phyloP scores from a whole-genome alignment of 169 alveolate genomes.

The Plasmodium gonderi region DNA sequence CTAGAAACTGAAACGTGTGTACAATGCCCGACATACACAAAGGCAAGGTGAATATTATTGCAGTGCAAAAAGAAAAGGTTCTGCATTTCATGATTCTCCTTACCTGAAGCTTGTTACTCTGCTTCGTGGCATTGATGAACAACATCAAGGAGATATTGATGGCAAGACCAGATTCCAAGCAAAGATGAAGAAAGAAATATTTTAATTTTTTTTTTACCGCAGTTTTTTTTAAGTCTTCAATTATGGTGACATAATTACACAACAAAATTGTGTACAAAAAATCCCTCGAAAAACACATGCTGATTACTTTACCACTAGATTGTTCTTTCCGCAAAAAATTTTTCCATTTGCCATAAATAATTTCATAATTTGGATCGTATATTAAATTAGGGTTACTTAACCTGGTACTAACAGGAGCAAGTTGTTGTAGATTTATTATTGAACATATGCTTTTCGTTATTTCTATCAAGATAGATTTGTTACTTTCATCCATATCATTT shows the following conservation, averaged over 20 bases:
- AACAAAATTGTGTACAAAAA: slow-evolving; percentile 31
- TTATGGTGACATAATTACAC: slow-evolving; percentile 55
- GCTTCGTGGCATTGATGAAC: slow-evolving; percentile 46
- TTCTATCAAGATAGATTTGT: slow-evolving; percentile 28
- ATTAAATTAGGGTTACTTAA: slow-evolving; percentile 29
- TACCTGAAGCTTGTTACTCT: slow-evolving; percentile 58
- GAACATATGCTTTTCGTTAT: slow-evolving; percentile 64
- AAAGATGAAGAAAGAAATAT: slow-evolving; percentile 42
- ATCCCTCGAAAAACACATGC: slow-evolving; percentile 65
- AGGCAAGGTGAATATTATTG: too few species aligned
- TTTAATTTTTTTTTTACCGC: slow-evolving; percentile 65
- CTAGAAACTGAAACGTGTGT: too few species aligned
- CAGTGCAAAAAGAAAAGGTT: not conserved
- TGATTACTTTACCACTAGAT: slow-evolving; percentile 63
- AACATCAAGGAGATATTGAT: slow-evolving; percentile 47
- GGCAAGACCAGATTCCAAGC: slow-evolving; percentile 49
- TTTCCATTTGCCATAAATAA: slow-evolving; percentile 60
- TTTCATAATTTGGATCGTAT: slow-evolving; percentile 60
- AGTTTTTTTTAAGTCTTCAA: slow-evolving; percentile 62
- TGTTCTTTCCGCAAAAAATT: slow-evolving; percentile 52
- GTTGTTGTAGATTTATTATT: slow-evolving; percentile 49
- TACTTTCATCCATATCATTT: not conserved
- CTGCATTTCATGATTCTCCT: too few species aligned
- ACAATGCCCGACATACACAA: too few species aligned
- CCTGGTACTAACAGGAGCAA: slow-evolving; percentile 16